Base-by-base conservation (phyloP, 352 stramenopile genomes). In the Phytophthora uliginosa region DNA sequence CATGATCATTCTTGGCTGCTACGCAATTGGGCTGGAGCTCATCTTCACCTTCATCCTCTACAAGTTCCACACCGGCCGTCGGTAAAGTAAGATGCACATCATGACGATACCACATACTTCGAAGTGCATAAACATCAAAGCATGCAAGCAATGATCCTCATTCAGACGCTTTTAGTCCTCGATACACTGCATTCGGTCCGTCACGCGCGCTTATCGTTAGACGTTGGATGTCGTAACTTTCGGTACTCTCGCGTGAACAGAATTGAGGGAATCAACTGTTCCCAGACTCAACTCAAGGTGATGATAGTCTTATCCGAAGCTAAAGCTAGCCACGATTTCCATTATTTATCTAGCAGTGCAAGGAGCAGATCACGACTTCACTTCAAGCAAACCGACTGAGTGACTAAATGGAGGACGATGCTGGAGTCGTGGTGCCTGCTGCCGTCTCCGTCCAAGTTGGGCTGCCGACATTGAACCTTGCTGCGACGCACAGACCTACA, bases 1-100 rank as follows among this genome's bases (percentile, higher is more conserved):
- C 50, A 86, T 91, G 81, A 15, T 71, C 38, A 85, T 91, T 5
- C 63, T 91, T 2, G 72, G 74, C 0, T 64, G 24, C 7, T 88
- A 88, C 38, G 70, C 69, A 0, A 56, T 83, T 17, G 79, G 47
- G 0, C 60, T 91, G 4, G 78, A 90, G 59, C 26, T 85, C 10
- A 51, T 90, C 12, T 84, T 85, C 51, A 71, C 73, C 24, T 58
- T 66, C 48, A 69, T 81, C 53, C 57, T 85, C 33, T 71, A 71
- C 64, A 71, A 71, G 36, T 71, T 71, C 56, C 64, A 71, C 55
- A 71, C 64, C 4, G 64, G 64, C 0, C 64, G 64, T n/a, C 17
- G 64, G 9, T 71, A 64, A 22, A 50, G 42, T 13, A 4, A 17
- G 5, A 10, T 0, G 5, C 9, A 13, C 15, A 24, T 10, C 18